Evolutionary conservation across 1,284 basidiomycete genomes (phyloP), one percentile per base, ranked within the genome.

Genomic region (Vanrija pseudolonga): DNA sequence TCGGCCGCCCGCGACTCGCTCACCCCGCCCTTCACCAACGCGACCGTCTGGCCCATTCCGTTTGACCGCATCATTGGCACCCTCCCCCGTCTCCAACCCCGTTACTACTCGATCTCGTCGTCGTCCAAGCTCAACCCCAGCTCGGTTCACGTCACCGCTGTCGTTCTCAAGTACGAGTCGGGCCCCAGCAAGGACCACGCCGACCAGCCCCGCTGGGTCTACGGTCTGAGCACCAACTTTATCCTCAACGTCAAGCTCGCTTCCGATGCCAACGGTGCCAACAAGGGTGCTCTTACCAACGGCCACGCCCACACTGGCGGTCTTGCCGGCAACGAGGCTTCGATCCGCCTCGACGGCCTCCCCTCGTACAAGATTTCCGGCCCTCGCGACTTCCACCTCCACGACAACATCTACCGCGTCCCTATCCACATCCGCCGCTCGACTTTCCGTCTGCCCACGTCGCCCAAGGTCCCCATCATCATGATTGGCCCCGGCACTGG

Each of bases 401-500:
- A 69, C 41, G 84, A 84, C 6, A 80, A 79, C 22, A 73, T 84
- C 41, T 90, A 86, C 80, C 91, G 90, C 76, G 84, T 89, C 7
- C 96, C 95, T 12, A 84, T 98, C 56, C 95, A 98, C 73, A 89
- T 98, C 53, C 84, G 96, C 57, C 84, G 96, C 50, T 95, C 91
- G 22, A 98, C 93, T 12, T 98, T 98, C 85, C 83, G 95, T 52
- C 79, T 98, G 55, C 95, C 95, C 6, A 98, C 95, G 15, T 92
- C 90, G 72, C 95, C 95, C 50, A 97, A 96, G 82, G 94, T 91
- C 57, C 95, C 95, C 3, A 88, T 98, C 55, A 93, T 98, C 76
- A 98, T 98, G 95, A 85, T 98, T 72, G 95, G 95, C 51, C 95
- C 95, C 55, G 95, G 95, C 53, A 98, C 94, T 58, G 92, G 93